Conservation (phyloP, 495 filamentous ascomycete species). For the Trichoderma gamsii region DNA sequence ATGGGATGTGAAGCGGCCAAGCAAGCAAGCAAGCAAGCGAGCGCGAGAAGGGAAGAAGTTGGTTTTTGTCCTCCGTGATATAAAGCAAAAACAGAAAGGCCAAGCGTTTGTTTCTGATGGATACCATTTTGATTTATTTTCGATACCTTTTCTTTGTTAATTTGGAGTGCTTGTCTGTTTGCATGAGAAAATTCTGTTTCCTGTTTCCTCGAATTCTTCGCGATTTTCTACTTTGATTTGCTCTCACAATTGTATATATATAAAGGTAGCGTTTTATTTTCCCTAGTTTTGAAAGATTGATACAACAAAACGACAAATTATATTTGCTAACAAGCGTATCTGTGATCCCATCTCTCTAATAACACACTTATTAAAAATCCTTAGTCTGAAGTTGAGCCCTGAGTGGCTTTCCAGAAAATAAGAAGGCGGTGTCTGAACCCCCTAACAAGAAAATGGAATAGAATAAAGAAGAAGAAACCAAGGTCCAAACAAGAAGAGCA, state of each 20-base stretch:
- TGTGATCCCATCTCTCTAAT: neutral
- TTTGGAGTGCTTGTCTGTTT: neutral
- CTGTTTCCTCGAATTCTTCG: neutral
- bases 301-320: neutral
- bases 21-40: too few relatives aligned
- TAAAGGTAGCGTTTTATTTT: neutral
- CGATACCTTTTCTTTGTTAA: neutral
- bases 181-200: neutral
- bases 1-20: too few relatives aligned
- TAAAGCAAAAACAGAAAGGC: neutral
- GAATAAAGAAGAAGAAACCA: neutral
- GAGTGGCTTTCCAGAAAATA: neutral
- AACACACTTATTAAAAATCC: neutral
- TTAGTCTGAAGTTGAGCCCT: neutral
- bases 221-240: neutral
- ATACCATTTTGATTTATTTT: neutral
- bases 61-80: too few relatives aligned
- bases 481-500: neutral
- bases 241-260: neutral
- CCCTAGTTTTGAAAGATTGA: neutral
- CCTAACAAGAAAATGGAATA: neutral
- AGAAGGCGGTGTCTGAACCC: too few relatives aligned
- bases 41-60: too few relatives aligned
- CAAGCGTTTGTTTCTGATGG: neutral
- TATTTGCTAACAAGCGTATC: neutral